Evolutionary conservation across 2,329 filamentous ascomycete species (phyloP), one percentile per base, ranked within the genome.

Genomic region (Polychaeton citri): DNA sequence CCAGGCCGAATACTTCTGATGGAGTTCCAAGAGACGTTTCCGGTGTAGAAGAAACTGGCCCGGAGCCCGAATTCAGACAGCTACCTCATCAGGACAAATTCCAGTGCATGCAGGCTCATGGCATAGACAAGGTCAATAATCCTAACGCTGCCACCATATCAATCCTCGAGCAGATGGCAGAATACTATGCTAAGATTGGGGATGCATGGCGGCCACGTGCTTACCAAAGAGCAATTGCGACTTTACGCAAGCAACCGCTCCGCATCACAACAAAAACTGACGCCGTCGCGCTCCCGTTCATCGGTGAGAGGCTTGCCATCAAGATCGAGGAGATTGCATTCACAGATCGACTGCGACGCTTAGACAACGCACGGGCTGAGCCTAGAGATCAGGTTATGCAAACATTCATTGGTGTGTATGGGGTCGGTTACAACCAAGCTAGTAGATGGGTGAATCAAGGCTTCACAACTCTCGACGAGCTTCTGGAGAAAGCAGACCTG

Each of bases 291-390:
- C 66, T 95, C 1, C 74, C 76, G 1, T 71, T 69, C 39, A 76
- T 95, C 21, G 87, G 87, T 6, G 49, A 65, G 8, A 71, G 82
- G 1, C 63, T 95, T 2, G 86, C 86, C 0, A 66, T 72, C 18
- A 94, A 94, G 56, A 90, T 96, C 43, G 83, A 90, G 49, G 88
- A 95, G 53, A 93, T 95, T 30, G 82, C 76, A 2, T 66, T 68
- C 26, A 94, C 84, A 0, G 72, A 84, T 48, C 66, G 68, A 18
- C 69, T 95, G 1, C 71, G 71, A 30, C 71, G 79, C 24, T 68
- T 95, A 0, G 80, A 93, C 21, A 74, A 78, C 47, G 74, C 81
- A 1, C 70, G 72, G 37, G 59, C 67, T 3, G 80, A 92, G 32
- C 73, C 79, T 0, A 64, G 68, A n/a, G 75, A 85, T 43, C 59